Percentiles rank a stretch among this genome's conserved stretches.
These are phyloP conservation scores for Nemania serpens DNA, from an alignment of 2,329 filamentous ascomycete species.

Conservation along the genomic window DNA sequence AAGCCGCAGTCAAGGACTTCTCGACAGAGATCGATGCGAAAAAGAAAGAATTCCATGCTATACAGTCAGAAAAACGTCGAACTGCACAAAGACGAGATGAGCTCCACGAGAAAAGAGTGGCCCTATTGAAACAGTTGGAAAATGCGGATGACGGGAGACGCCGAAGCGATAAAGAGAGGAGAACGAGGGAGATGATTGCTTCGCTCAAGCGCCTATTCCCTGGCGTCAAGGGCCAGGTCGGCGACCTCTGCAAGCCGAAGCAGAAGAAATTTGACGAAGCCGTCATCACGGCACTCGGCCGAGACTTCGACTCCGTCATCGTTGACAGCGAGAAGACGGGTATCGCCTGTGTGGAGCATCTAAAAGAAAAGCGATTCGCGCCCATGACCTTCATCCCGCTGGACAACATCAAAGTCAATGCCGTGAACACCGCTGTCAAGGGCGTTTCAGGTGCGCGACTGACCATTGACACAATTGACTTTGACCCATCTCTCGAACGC, in stretches of 20 bases:
- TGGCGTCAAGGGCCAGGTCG: slow-evolving; percentile 87
- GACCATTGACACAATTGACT: slow-evolving; percentile 95
- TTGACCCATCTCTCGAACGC: slow-evolving; percentile 83
- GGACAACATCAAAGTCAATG: slow-evolving; percentile 95
- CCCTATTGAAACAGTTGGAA: slow-evolving; percentile 77
- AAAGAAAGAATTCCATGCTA: slow-evolving; percentile 86
- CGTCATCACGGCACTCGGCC: slow-evolving; percentile 87
- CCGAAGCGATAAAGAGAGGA: slow-evolving; percentile 80
- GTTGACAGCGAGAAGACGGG: slow-evolving; percentile 95
- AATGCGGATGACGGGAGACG: slow-evolving; percentile 85
- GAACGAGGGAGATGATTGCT: slow-evolving; percentile 80
- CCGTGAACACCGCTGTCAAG: slow-evolving; percentile 87
- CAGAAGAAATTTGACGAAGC: slow-evolving; percentile 96
- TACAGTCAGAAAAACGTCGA: slow-evolving; percentile 81
- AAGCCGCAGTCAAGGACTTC: slow-evolving; percentile 68
- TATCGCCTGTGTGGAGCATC: slow-evolving; percentile 89
- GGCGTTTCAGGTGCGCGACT: slow-evolving; percentile 83
- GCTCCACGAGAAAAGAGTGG: slow-evolving; percentile 87
- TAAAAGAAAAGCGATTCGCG: slow-evolving; percentile 85
- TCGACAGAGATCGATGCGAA: slow-evolving; percentile 80
- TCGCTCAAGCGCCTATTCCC: slow-evolving; percentile 89
- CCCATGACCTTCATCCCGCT: slow-evolving; percentile 95
- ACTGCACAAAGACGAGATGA: slow-evolving; percentile 83
- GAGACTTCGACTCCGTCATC: slow-evolving; percentile 91
- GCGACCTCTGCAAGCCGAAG: slow-evolving; percentile 92